Percentiles rank a stretch among this genome's conserved stretches.
These are phyloP conservation scores for Solanum chmielewskii DNA, from an alignment of 257 asterid species.

Conservation along the genomic window DNA sequence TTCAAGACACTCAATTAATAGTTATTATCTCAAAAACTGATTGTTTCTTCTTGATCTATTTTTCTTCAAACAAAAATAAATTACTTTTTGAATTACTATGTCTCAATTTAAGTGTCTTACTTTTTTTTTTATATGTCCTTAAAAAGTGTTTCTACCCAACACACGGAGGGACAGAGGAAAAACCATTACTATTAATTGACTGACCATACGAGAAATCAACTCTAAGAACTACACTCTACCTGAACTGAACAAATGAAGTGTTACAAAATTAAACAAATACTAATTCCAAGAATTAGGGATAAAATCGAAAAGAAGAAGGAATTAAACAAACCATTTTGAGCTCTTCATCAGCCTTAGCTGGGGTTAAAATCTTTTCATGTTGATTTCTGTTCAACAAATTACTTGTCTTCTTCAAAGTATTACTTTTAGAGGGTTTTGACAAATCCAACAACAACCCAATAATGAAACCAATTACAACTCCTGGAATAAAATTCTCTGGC, in stretches of 20 bases:
- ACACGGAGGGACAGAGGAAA: not conserved
- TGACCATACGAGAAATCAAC: not conserved
- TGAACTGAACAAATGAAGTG: not conserved
- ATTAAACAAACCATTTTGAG: slow-evolving; percentile 52
- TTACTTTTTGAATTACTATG: not conserved
- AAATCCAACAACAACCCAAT: slow-evolving; percentile 62
- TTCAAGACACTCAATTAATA: not conserved
- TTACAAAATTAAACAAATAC: not conserved
- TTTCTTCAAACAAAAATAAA: not conserved
- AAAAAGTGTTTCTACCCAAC: not conserved
- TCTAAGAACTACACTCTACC: not conserved
- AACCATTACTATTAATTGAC: not conserved
- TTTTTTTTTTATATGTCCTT: too few species aligned
- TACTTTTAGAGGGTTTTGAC: slow-evolving; percentile 30
- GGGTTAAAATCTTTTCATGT: slow-evolving; percentile 20
- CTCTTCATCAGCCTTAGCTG: slow-evolving; percentile 41
- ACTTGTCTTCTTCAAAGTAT: slow-evolving; percentile 27
- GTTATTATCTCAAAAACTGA: not conserved
- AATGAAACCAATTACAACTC: slow-evolving; percentile 77
- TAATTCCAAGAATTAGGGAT: not conserved
- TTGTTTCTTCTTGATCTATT: not conserved
- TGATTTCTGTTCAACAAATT: slow-evolving; percentile 24
- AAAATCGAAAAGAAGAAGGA: not conserved
- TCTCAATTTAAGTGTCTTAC: not conserved
- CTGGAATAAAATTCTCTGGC: slow-evolving; percentile 92